Evolutionary conservation across 2,329 filamentous ascomycete species (phyloP).

Genomic region (Graphilbum ipis-grandicollis): DNA sequence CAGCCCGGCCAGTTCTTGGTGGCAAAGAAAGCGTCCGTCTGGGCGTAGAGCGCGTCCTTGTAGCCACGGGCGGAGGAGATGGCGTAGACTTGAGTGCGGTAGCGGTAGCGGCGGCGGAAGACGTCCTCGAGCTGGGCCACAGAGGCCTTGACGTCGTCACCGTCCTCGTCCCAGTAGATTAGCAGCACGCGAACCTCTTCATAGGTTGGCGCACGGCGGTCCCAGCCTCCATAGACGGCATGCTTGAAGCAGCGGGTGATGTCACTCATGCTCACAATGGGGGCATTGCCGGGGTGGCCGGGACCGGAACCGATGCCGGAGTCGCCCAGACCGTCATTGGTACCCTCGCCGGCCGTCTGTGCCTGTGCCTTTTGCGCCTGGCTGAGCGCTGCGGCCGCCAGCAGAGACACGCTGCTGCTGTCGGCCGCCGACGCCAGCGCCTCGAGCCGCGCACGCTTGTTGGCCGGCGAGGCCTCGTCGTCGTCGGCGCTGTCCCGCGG

Average conservation of each 20-base stretch:
- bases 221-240: slow-evolving; percentile 6
- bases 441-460: slow-evolving; percentile 6
- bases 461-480: slow-evolving; percentile 3
- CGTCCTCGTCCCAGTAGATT: slow-evolving; percentile 8
- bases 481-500: slow-evolving; percentile 6
- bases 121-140: slow-evolving; percentile 3
- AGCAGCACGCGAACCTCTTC: slow-evolving; percentile 6
- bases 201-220: slow-evolving; percentile 7
- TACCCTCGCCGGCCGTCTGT: too few relatives aligned
- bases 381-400: too few relatives aligned
- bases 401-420: neutral
- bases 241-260: slow-evolving; percentile 7
- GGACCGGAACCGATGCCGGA: neutral
- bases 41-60: slow-evolving; percentile 2
- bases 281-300: neutral
- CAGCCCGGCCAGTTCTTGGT: slow-evolving; percentile 2
- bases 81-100: slow-evolving; percentile 1
- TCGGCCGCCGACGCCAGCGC: neutral
- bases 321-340: too few relatives aligned
- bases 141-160: neutral
- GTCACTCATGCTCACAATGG: slow-evolving; percentile 6
- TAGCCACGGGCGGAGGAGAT: slow-evolving; percentile 4
- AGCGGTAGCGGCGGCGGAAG: slow-evolving; percentile 6
- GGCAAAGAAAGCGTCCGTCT: slow-evolving; percentile 3
- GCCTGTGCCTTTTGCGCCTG: too few relatives aligned